Evolutionary conservation across 169 alveolate genomes (phyloP).

Genomic region (Plasmodium sp.): DNA sequence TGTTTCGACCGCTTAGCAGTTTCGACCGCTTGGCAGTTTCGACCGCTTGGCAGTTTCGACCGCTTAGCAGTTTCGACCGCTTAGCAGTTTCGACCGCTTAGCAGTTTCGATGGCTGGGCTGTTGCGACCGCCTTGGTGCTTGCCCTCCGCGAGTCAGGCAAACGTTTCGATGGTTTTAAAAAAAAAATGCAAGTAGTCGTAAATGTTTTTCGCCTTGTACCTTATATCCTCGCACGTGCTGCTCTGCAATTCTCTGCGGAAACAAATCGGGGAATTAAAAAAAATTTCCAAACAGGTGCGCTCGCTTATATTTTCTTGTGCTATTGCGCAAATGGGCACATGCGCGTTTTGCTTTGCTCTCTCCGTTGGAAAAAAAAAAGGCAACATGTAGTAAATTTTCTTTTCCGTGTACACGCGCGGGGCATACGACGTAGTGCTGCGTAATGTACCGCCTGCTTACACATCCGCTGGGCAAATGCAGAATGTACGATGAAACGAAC

Average conservation of each 20-base stretch:
- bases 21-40: no score
- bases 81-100: not conserved
- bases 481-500: not conserved
- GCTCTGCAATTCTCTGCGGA: slow-evolving; percentile 64
- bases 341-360: not conserved
- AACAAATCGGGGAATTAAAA: not conserved
- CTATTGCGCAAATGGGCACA: not conserved
- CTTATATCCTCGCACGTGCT: slow-evolving; percentile 62
- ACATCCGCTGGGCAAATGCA: not conserved
- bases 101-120: not conserved
- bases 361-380: not conserved
- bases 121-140: not conserved
- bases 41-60: no score
- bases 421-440: not conserved
- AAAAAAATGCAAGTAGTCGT: slow-evolving; percentile 72
- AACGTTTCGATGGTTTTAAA: slow-evolving; percentile 66
- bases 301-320: not conserved
- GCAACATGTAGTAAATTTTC: not conserved
- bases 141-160: not conserved
- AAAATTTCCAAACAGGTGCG: not conserved
- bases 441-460: not conserved
- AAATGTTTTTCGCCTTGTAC: slow-evolving; percentile 69
- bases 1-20: no score
- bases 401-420: not conserved
- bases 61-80: not conserved